These are phyloP conservation scores for Begonia peltatifolia DNA, from an alignment of 306 rosid species.

Conservation along the genomic window DNA sequence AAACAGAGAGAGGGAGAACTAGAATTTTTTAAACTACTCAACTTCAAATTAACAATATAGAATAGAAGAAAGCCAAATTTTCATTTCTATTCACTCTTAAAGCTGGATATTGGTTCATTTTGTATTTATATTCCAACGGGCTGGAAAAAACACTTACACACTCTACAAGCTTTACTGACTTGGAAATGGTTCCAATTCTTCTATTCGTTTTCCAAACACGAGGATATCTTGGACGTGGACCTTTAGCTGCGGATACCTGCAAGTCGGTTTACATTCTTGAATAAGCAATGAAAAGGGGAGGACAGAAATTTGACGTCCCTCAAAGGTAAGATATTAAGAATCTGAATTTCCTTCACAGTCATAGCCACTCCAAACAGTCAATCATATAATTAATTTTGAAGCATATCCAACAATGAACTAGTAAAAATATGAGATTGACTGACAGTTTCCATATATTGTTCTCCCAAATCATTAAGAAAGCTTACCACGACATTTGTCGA, in stretches of 20 bases:
- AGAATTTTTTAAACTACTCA: neutral
- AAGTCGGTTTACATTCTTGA: neutral
- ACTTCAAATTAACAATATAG: too few relatives aligned
- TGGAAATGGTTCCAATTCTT: conserved; percentile 77
- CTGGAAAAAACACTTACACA: conserved; percentile 32
- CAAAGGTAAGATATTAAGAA: neutral
- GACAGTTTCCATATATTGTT: neutral
- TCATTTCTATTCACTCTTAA: too few relatives aligned
- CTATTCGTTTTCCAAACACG: conserved; percentile 77
- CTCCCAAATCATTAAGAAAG: conserved; percentile 2
- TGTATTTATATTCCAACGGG: neutral
- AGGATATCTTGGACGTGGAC: conserved; percentile 87
- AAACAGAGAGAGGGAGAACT: conserved; percentile 2
- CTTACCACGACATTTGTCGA: conserved; percentile 49
- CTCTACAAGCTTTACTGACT: conserved; percentile 65
- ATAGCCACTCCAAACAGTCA: neutral
- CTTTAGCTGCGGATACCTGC: conserved; percentile 81
- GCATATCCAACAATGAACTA: neutral
- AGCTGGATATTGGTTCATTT: neutral
- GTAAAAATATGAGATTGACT: too few relatives aligned
- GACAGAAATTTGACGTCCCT: neutral
- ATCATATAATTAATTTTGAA: neutral
- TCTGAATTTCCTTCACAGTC: neutral
- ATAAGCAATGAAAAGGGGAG: neutral
- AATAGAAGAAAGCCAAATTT: too few relatives aligned